Percentiles rank a stretch among this genome's conserved stretches.
Conservation (phyloP, 768 basidiomycete genomes). For the Russula dissimulans region DNA sequence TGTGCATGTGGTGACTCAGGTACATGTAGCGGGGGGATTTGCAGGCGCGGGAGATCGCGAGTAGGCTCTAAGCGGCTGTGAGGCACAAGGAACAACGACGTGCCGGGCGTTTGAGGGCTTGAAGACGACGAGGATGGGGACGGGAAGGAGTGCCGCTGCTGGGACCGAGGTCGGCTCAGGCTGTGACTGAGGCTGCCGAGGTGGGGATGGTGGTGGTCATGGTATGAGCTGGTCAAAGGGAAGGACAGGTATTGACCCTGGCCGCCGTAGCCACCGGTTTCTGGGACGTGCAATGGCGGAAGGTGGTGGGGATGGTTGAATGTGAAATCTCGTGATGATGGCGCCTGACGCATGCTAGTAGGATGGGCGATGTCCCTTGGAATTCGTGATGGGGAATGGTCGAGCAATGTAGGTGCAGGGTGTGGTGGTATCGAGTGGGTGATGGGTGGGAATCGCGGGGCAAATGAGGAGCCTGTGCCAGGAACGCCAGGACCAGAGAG, state of each 20-base stretch:
- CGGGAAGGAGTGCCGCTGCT: not conserved
- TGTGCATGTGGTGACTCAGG: slow-evolving; percentile 1
- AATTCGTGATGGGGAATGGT: not conserved
- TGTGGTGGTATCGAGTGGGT: not conserved
- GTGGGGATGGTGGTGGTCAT: not conserved
- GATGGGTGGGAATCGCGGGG: not conserved
- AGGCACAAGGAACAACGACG: slow-evolving; percentile 5
- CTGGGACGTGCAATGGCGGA: slow-evolving; percentile 13
- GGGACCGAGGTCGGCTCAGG: not conserved
- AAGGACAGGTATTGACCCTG: not conserved
- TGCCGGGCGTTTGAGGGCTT: not conserved
- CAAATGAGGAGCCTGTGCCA: slow-evolving; percentile 8
- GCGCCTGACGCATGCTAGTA: not conserved
- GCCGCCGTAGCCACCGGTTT: not conserved
- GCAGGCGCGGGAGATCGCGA: slow-evolving; percentile 11
- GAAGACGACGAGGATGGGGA: not conserved
- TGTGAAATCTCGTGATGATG: slow-evolving; percentile 4
- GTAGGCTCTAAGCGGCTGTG: not conserved
- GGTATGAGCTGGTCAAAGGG: not conserved
- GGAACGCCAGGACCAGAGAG: slow-evolving; percentile 19
- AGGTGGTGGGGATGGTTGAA: slow-evolving; percentile 13
- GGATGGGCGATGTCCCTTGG: not conserved
- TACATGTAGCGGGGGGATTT: slow-evolving; percentile 10
- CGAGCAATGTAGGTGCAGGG: not conserved
- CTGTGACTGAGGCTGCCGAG: not conserved